Conservation (phyloP, 257 asterid genomes). For the Lycium barbarum region DNA sequence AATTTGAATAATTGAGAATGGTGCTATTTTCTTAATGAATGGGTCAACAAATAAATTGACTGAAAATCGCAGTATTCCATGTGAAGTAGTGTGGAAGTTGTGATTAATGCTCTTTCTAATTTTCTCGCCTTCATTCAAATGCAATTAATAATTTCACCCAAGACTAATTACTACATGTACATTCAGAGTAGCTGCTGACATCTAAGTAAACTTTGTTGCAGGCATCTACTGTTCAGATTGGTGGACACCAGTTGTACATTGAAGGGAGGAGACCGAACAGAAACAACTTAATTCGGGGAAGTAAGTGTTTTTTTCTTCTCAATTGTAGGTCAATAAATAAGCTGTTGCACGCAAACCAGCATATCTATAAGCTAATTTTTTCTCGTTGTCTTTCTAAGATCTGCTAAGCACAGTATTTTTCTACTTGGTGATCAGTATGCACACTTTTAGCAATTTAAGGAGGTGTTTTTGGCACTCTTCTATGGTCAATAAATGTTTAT, state of each 20-base stretch:
- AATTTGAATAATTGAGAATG: not conserved
- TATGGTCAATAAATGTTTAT: not conserved
- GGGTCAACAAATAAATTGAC: not conserved
- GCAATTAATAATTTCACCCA: not conserved
- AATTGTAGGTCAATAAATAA: not conserved
- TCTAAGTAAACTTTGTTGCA: slow-evolving; percentile 36
- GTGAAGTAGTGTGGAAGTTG: not conserved
- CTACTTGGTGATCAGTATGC: not conserved
- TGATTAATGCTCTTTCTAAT: no score
- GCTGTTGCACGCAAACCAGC: not conserved
- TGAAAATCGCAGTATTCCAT: not conserved
- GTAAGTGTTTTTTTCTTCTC: slow-evolving; percentile 52
- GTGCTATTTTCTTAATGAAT: not conserved
- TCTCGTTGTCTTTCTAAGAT: not conserved
- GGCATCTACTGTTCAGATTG: slow-evolving; percentile 86
- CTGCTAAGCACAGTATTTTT: not conserved
- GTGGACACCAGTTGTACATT: slow-evolving; percentile 76
- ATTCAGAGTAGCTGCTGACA: not conserved
- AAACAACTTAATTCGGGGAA: slow-evolving; percentile 70
- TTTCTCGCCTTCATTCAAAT: not conserved
- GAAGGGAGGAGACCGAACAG: slow-evolving; percentile 97
- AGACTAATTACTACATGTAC: not conserved
- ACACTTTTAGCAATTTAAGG: not conserved
- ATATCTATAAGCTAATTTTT: not conserved
- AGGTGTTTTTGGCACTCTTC: slow-evolving; percentile 5